phyloP scores from a whole-genome alignment of 2,329 filamentous ascomycete genomes.

The Cladosporium oxysporum region DNA sequence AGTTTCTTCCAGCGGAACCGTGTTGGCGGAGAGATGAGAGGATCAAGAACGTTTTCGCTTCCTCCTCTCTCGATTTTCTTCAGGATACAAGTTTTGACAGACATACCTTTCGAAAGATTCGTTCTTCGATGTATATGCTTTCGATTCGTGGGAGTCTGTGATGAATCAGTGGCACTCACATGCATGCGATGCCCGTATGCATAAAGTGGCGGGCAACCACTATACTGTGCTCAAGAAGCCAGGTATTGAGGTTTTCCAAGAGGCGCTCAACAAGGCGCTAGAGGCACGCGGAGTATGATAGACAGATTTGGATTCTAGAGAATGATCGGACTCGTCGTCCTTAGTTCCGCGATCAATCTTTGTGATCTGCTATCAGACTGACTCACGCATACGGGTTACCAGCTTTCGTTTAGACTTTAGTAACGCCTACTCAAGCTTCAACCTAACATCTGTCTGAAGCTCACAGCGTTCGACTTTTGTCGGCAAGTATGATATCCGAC shows the following conservation, averaged over 20 bases:
- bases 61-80: no score
- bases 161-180: constrained; percentile 23
- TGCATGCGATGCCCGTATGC: constrained; percentile 23
- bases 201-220: constrained; percentile 25
- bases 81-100: no score
- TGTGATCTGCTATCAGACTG: background rate
- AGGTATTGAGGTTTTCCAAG: background rate
- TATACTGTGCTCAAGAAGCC: constrained; percentile 17
- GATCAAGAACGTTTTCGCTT: no score
- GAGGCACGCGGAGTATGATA: background rate
- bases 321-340: background rate
- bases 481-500: no score
- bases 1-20: no score
- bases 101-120: no score
- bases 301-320: background rate
- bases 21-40: no score
- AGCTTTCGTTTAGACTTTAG: no score
- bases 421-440: no score
- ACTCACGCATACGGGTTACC: background rate
- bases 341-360: background rate
- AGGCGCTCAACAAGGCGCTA: background rate
- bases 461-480: no score
- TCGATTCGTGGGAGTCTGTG: constrained; percentile 26
- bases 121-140: constrained; percentile 23
- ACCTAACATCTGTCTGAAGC: no score